phyloP scores from a whole-genome alignment of 2,329 filamentous ascomycete species.

The Furcasterigmium sp. region DNA sequence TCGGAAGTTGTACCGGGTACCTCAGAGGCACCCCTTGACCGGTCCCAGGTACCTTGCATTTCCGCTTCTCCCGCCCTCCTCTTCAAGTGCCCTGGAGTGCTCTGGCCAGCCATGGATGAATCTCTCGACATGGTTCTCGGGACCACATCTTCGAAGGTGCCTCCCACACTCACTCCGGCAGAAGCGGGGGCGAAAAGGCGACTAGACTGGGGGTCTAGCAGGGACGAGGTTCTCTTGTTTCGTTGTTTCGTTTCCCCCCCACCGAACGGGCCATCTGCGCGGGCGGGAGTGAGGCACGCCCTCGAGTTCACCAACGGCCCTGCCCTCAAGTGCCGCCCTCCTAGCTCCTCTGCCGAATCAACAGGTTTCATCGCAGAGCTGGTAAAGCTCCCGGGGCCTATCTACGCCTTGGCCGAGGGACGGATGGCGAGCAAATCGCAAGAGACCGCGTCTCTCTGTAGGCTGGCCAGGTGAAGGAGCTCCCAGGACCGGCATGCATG shows the following conservation, averaged over 20 bases:
- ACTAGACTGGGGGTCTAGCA: slow-evolving; percentile 3
- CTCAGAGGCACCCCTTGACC: not conserved
- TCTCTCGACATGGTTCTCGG: not conserved
- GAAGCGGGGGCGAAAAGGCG: slow-evolving; percentile 9
- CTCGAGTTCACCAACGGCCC: no score
- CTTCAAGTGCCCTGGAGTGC: not conserved
- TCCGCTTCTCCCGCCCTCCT: not conserved
- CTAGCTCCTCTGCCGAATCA: no score
- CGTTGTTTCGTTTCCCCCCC: slow-evolving; percentile 3
- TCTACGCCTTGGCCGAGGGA: no score
- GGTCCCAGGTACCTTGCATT: slow-evolving; percentile 3
- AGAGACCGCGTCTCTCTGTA: no score
- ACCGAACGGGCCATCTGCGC: not conserved
- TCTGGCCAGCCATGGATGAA: not conserved
- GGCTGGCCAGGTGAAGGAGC: not conserved
- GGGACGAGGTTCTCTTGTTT: slow-evolving; percentile 1
- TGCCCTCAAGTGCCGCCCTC: no score
- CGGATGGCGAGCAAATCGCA: no score
- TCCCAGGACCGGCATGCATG: not conserved
- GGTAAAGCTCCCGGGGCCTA: no score
- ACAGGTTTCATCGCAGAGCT: not conserved
- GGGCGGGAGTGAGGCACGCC: not conserved
- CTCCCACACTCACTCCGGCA: slow-evolving; percentile 10
- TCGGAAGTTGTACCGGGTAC: not conserved
- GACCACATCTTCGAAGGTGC: slow-evolving; percentile 7